Conservation (phyloP, 306 rosid genomes). For the Trifolium pratense region DNA sequence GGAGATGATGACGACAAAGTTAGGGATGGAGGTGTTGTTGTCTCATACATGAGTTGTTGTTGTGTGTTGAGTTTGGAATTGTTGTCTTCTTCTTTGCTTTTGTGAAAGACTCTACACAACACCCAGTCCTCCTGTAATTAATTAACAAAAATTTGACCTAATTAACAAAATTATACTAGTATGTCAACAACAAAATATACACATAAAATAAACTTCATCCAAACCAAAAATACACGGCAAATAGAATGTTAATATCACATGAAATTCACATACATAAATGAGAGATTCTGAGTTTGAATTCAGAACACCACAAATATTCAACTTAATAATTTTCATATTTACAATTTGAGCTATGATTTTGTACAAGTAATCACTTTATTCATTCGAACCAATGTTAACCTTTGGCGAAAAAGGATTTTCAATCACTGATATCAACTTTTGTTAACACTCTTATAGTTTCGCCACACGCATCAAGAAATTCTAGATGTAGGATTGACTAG, state of each 20-base stretch:
- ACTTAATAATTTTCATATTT: too few species aligned
- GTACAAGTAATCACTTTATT: not conserved
- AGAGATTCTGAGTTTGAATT: too few species aligned
- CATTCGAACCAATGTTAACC: not conserved
- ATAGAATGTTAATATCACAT: too few species aligned
- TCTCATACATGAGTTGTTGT: slow-evolving; percentile 39
- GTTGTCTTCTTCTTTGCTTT: slow-evolving; percentile 62
- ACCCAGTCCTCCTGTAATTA: slow-evolving; percentile 97
- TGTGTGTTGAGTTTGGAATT: slow-evolving; percentile 46
- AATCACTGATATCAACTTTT: slow-evolving; percentile 22
- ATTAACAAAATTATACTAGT: slow-evolving; percentile 33
- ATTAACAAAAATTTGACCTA: slow-evolving; percentile 39
- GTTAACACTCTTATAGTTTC: not conserved
- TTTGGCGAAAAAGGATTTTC: not conserved
- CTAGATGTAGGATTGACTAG: slow-evolving; percentile 12
- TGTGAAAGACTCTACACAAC: slow-evolving; percentile 89
- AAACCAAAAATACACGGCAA: slow-evolving; percentile 9
- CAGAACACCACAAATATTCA: too few species aligned
- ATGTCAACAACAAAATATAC: slow-evolving; percentile 1
- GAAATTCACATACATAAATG: too few species aligned
- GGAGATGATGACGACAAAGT: slow-evolving; percentile 55
- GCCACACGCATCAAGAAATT: not conserved
- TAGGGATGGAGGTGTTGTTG: slow-evolving; percentile 44
- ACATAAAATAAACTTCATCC: slow-evolving; percentile 38
- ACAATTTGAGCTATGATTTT: too few species aligned